Evolutionary conservation across 208 protist genomes (phyloP).

Genomic region (Leishmania braziliensis): DNA sequence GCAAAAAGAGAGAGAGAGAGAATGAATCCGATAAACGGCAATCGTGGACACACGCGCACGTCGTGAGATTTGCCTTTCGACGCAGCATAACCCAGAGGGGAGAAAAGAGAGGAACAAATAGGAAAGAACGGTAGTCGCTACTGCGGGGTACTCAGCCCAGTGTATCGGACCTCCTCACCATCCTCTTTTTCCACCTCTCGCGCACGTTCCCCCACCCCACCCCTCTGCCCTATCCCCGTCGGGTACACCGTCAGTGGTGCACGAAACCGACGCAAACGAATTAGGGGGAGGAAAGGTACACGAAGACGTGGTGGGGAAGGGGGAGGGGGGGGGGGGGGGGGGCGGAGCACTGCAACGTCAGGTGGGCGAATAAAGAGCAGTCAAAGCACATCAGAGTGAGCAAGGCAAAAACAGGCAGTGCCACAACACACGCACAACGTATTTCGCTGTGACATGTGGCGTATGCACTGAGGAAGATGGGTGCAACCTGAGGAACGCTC

Average conservation of each 20-base stretch:
- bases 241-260: neutral
- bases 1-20: neutral
- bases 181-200: too few species aligned
- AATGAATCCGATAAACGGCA: slow-evolving; percentile 5
- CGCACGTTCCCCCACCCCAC: neutral
- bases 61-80: neutral
- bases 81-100: neutral
- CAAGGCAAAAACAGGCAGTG: neutral
- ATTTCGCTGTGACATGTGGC: neutral
- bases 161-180: neutral
- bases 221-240: too few species aligned
- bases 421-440: neutral
- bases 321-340: too few species aligned
- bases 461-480: neutral
- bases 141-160: neutral
- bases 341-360: neutral
- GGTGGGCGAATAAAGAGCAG: neutral
- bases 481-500: neutral
- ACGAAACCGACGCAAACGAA: neutral
- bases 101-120: slow-evolving; percentile 3
- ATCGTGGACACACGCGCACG: neutral
- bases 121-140: neutral
- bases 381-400: neutral
- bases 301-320: neutral
- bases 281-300: neutral